A percentile compares a stretch with the other conserved stretches of the same genome.
Conservation (phyloP, 2,329 filamentous ascomycete genomes). For the Hypoxylon sp. region DNA sequence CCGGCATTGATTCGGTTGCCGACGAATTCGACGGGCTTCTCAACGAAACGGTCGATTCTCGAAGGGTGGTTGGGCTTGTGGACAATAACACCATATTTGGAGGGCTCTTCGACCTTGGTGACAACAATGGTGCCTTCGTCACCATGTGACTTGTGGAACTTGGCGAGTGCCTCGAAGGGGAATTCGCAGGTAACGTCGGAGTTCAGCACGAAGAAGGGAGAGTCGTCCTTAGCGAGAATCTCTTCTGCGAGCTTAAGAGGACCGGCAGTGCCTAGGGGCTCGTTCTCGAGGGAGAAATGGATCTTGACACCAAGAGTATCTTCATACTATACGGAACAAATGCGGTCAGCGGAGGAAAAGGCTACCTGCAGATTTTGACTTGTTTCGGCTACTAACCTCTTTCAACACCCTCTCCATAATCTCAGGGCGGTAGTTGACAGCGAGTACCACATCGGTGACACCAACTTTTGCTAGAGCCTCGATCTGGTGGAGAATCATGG, state of each 20-base stretch:
- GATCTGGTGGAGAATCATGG: constrained; percentile 99
- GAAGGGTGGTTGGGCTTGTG: constrained; percentile 94
- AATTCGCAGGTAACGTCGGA: constrained; percentile 99
- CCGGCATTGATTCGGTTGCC: constrained; percentile 99
- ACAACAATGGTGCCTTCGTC: constrained; percentile 98
- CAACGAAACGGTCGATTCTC: constrained; percentile 97
- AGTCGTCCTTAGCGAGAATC: constrained; percentile 92
- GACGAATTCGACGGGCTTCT: constrained; percentile 99
- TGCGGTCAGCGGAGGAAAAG: constrained; percentile 31
- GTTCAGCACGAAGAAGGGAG: constrained; percentile 98
- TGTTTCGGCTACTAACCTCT: constrained; percentile 72
- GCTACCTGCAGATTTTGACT: constrained; percentile 20
- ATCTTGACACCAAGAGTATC: constrained; percentile 94
- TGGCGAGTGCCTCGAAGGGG: constrained; percentile 89
- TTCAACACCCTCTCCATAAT: constrained; percentile 95
- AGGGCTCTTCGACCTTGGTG: constrained; percentile 98
- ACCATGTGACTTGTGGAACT: constrained; percentile 93
- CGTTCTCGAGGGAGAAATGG: constrained; percentile 95
- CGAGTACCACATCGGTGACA: constrained; percentile 97
- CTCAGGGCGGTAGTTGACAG: constrained; percentile 98
- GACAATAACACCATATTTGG: constrained; percentile 98
- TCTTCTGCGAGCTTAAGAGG: constrained; percentile 95
- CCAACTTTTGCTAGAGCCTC: constrained; percentile 93
- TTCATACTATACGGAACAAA: constrained; percentile 75
- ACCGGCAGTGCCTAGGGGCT: constrained; percentile 94